Percentiles rank a stretch among this genome's conserved stretches.
Conservation (phyloP, 306 rosid species). For the Begonia masoniana region DNA sequence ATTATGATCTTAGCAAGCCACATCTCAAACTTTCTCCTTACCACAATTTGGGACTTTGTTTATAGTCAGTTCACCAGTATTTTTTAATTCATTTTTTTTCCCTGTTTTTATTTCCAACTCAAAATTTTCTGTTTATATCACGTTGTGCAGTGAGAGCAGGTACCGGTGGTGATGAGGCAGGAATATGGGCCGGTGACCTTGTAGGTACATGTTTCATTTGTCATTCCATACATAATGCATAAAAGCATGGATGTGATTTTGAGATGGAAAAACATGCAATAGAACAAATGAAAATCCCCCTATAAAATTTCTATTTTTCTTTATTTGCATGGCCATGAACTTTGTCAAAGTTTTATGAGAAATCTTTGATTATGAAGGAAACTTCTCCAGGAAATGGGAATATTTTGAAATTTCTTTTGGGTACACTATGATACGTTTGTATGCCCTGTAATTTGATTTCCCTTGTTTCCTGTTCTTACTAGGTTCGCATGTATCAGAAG, state of each 20-base stretch:
- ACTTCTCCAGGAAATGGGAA: neutral
- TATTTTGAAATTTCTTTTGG: constrained; percentile 1
- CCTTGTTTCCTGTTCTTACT: constrained; percentile 1
- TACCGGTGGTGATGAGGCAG: constrained; percentile 98
- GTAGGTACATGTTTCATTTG: constrained; percentile 85
- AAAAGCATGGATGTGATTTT: constrained; percentile 6
- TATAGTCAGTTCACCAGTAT: neutral
- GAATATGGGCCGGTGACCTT: constrained; percentile 99
- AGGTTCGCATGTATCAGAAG: constrained; percentile 94
- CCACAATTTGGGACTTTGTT: too few species aligned
- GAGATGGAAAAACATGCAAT: too few species aligned
- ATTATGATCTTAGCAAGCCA: too few species aligned
- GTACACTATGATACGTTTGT: neutral
- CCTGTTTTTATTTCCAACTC: constrained; percentile 2
- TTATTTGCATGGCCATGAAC: too few species aligned
- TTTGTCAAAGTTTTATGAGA: too few species aligned
- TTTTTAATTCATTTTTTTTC: neutral
- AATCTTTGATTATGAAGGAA: too few species aligned
- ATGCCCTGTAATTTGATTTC: constrained; percentile 8
- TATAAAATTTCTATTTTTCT: too few species aligned
- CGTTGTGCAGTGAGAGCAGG: constrained; percentile 87
- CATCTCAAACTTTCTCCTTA: too few species aligned
- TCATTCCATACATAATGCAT: constrained; percentile 24
- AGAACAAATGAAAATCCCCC: too few species aligned
- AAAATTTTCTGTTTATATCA: neutral